These are phyloP conservation scores for Pseudozyma tsukubaensis DNA, from an alignment of 1,284 basidiomycete species.

Conservation along the genomic window DNA sequence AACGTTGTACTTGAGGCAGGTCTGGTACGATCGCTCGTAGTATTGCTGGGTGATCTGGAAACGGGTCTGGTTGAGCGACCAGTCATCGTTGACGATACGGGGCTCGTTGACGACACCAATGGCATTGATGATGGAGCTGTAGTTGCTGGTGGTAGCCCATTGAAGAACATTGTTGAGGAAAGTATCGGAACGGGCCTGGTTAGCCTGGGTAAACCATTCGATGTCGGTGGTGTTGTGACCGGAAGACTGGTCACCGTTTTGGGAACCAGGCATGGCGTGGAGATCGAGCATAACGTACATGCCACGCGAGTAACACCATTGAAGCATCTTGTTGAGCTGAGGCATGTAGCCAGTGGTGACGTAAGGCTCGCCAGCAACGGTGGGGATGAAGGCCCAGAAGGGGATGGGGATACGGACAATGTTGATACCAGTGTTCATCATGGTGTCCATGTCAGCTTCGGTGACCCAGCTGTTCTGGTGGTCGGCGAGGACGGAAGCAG, in stretches of 20 bases:
- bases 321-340: constrained; percentile 58
- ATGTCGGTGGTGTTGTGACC: constrained; percentile 63
- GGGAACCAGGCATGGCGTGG: constrained; percentile 71
- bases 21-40: constrained; percentile 54
- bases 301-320: constrained; percentile 66
- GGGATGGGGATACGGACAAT: constrained; percentile 69
- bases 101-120: constrained; percentile 66
- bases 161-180: constrained; percentile 52
- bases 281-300: constrained; percentile 70
- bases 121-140: constrained; percentile 60
- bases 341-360: constrained; percentile 52
- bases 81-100: constrained; percentile 40
- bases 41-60: constrained; percentile 38
- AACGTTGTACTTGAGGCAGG: constrained; percentile 40
- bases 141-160: constrained; percentile 54
- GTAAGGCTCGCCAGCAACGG: constrained; percentile 56
- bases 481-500: constrained; percentile 50
- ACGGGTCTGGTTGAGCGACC: constrained; percentile 31
- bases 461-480: constrained; percentile 69
- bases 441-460: constrained; percentile 68
- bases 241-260: constrained; percentile 67
- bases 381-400: constrained; percentile 67
- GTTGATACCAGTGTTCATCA: constrained; percentile 66
- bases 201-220: constrained; percentile 50
- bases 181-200: constrained; percentile 56